These are phyloP conservation scores for Arachis hypogaea DNA, from an alignment of 306 rosid genomes.

Conservation along the genomic window DNA sequence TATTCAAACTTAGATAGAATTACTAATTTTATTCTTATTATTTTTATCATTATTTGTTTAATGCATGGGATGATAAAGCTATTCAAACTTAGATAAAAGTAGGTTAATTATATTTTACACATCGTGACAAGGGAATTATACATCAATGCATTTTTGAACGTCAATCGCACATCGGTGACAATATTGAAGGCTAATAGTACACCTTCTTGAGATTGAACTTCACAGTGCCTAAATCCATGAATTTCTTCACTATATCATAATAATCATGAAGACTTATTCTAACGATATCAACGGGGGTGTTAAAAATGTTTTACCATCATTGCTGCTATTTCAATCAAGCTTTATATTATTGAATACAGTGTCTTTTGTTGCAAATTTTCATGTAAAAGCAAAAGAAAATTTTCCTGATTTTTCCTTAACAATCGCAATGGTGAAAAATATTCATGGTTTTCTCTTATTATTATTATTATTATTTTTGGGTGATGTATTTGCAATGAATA, in stretches of 20 bases:
- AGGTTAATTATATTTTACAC: conserved; percentile 65
- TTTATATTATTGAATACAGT: no score
- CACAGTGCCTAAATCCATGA: conserved; percentile 95
- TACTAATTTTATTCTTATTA: no score
- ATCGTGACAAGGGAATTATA: conserved; percentile 85
- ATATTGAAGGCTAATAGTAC: conserved; percentile 60
- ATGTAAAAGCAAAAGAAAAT: no score
- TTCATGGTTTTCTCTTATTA: no score
- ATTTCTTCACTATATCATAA: conserved; percentile 69
- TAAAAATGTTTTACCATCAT: conserved; percentile 46
- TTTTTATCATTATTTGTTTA: no score
- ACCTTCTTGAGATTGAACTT: conserved; percentile 55
- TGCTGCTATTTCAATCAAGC: no score
- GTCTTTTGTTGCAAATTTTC: no score
- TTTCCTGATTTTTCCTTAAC: no score
- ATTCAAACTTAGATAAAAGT: conserved; percentile 67
- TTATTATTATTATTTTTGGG: no score
- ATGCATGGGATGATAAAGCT: conserved; percentile 57
- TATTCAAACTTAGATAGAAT: conserved; percentile 62
- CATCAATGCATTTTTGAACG: conserved; percentile 76
- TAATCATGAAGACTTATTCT: conserved; percentile 84
- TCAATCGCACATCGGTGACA: conserved; percentile 71
- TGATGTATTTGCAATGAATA: no score
- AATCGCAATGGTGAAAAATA: no score
- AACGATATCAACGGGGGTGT: conserved; percentile 64